These are phyloP conservation scores for Clitoria ternatea DNA, from an alignment of 306 rosid genomes.

Conservation along the genomic window DNA sequence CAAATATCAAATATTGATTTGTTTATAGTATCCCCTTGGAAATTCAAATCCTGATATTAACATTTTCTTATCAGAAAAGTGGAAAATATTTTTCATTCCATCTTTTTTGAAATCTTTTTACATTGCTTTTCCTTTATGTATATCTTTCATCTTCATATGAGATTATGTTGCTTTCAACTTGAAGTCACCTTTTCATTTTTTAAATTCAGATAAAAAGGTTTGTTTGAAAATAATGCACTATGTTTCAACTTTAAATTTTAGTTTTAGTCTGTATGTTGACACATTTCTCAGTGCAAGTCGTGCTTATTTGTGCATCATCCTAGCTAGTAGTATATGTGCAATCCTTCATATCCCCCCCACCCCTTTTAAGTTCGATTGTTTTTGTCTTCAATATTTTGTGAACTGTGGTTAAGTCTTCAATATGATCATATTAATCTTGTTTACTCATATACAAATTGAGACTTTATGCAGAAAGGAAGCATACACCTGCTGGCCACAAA, in stretches of 20 bases:
- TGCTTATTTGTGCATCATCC: no score
- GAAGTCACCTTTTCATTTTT: conserved; percentile 4
- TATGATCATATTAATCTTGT: background rate
- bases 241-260: conserved; percentile 6
- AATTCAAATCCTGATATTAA: conserved; percentile 1
- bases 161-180: conserved; percentile 5
- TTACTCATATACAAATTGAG: background rate
- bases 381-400: background rate
- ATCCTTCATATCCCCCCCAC: background rate
- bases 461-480: conserved; percentile 62
- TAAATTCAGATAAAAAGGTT: background rate
- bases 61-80: conserved; percentile 3
- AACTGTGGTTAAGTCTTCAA: background rate
- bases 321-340: background rate
- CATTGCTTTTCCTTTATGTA: background rate
- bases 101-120: background rate
- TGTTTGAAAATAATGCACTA: conserved; percentile 1
- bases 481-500: conserved; percentile 93
- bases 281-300: background rate
- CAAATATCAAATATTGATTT: background rate
- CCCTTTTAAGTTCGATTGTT: background rate
- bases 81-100: conserved; percentile 1
- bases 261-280: background rate
- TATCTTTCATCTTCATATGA: background rate
- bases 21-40: background rate